Evolutionary conservation across 306 rosid species (phyloP).

Genomic region (Trifolium subterraneum): DNA sequence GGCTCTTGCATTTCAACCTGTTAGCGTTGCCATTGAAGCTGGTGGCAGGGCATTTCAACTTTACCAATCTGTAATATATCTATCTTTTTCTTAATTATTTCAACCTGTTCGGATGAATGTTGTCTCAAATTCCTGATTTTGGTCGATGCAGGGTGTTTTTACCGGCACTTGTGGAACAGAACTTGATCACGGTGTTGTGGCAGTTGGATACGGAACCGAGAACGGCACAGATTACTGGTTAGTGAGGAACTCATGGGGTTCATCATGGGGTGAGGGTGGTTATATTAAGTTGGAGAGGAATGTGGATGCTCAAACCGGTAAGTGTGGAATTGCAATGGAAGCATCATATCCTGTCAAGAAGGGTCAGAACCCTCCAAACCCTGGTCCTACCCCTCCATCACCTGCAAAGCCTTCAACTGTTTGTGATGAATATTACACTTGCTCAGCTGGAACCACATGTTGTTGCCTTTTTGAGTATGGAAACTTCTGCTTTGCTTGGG

Average conservation of each 20-base stretch:
- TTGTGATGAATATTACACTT: constrained; percentile 74
- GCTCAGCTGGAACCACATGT: constrained; percentile 73
- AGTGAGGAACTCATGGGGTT: constrained; percentile 92
- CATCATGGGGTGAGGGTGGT: constrained; percentile 83
- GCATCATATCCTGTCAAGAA: constrained; percentile 83
- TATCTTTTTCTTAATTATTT: not conserved
- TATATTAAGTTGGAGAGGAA: constrained; percentile 78
- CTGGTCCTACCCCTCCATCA: constrained; percentile 77
- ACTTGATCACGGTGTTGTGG: constrained; percentile 82
- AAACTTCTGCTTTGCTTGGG: constrained; percentile 80
- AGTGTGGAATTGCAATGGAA: constrained; percentile 86
- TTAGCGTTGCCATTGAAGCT: constrained; percentile 94
- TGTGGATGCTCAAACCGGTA: constrained; percentile 50
- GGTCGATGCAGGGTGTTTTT: constrained; percentile 71
- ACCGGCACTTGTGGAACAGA: constrained; percentile 82
- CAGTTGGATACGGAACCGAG: constrained; percentile 82
- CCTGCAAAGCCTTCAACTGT: constrained; percentile 53
- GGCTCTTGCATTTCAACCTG: constrained; percentile 78
- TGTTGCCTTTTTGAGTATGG: constrained; percentile 72
- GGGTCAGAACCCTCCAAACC: constrained; percentile 80
- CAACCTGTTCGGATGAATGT: not conserved
- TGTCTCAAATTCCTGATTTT: not conserved
- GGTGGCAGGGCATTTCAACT: constrained; percentile 93
- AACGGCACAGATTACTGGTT: constrained; percentile 73
- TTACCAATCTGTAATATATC: constrained; percentile 63